Evolutionary conservation across 352 stramenopile genomes (phyloP), one percentile per base, ranked within the genome.

Genomic region (Pythium scleroteichum): DNA sequence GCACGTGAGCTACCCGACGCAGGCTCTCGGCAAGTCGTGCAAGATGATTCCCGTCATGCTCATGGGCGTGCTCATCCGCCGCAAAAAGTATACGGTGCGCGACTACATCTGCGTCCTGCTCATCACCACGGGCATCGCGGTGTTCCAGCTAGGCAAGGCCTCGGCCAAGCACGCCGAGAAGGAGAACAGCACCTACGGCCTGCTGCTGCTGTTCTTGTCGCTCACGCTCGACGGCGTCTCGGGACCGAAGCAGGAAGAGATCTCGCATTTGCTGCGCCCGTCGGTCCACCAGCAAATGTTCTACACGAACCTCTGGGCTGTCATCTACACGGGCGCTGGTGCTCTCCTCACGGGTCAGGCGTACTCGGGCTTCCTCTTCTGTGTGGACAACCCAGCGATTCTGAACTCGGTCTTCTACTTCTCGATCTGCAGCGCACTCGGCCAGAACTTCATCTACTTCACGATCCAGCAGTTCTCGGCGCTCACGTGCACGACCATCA

Each of bases 391-490:
- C 71, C 85, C 87, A 5, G 72, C 81, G 42, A 92, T 95, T 69
- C 74, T 90, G 50, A 76, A 88, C 57, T 92, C 83, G 48, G 72
- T 98, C 62, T 87, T 97, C 44, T 93, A 92, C 72, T 99, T 99
- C 71, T 96, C 95, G 22, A 65, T 98, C 56, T 98, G 93, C 78
- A 98, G 87, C 56, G 96, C 97, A 27, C 72, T 99, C 47, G 97
- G 97, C 22, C 97, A 99, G 78, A 98, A 97, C 75, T 99, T 99
- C 76, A 99, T 99, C 84, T 99, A 99, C 88, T 99, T 97, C 67
- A 99, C 96, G 32, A 97, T 99, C 68, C 88, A 97, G 59, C 85
- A 97, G 70, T 99, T 99, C 78, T 97, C 97, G 73, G 95, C 97
- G 40, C 87, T 99, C 38, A 97, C 98, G 53, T 98, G 95, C 72